Percentiles rank a stretch among this genome's conserved stretches.
These are phyloP conservation scores for Rostrohypoxylon terebratum DNA, from an alignment of 495 filamentous ascomycete species.

Conservation along the genomic window DNA sequence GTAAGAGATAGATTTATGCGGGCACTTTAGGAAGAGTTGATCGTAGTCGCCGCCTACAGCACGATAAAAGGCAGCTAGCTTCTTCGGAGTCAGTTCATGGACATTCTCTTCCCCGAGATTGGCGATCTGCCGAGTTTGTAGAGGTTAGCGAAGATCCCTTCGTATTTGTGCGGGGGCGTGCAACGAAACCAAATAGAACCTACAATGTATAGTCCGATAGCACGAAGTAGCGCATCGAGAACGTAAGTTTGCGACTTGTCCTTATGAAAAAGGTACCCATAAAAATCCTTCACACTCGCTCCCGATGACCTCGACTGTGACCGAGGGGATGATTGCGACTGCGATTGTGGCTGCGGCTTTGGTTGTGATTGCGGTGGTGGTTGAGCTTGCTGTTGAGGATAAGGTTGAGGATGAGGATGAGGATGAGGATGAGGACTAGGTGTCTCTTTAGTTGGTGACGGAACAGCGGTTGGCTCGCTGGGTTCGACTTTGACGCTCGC, in stretches of 20 bases:
- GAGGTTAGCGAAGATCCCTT: slow-evolving; percentile 20
- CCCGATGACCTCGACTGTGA: slow-evolving; percentile 23
- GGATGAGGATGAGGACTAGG: slow-evolving; percentile 19
- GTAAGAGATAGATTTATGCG: slow-evolving; percentile 78
- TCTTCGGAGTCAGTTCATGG: slow-evolving; percentile 77
- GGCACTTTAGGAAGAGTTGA: slow-evolving; percentile 82
- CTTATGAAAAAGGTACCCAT: slow-evolving; percentile 84
- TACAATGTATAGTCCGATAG: slow-evolving; percentile 86
- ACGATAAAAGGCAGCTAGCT: slow-evolving; percentile 90
- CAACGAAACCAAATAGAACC: slow-evolving; percentile 47
- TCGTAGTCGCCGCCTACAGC: slow-evolving; percentile 92
- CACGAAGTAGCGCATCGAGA: slow-evolving; percentile 80
- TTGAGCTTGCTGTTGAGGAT: slow-evolving; percentile 15
- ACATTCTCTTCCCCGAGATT: slow-evolving; percentile 74
- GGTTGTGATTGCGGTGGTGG: slow-evolving; percentile 27
- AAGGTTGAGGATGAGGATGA: slow-evolving; percentile 12
- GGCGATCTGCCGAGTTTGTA: slow-evolving; percentile 59
- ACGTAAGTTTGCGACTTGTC: slow-evolving; percentile 81
- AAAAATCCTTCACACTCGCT: slow-evolving; percentile 63
- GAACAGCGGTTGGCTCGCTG: slow-evolving; percentile 33
- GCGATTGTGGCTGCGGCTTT: slow-evolving; percentile 26
- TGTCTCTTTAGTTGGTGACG: slow-evolving; percentile 25
- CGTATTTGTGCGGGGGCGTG: slow-evolving; percentile 4
- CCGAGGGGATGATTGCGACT: slow-evolving; percentile 19
- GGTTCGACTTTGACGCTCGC: slow-evolving; percentile 37